Evolutionary conservation across 192 early-diverging fungal species (phyloP), one percentile per base, ranked within the genome.

Genomic region (Coemansia sp.): DNA sequence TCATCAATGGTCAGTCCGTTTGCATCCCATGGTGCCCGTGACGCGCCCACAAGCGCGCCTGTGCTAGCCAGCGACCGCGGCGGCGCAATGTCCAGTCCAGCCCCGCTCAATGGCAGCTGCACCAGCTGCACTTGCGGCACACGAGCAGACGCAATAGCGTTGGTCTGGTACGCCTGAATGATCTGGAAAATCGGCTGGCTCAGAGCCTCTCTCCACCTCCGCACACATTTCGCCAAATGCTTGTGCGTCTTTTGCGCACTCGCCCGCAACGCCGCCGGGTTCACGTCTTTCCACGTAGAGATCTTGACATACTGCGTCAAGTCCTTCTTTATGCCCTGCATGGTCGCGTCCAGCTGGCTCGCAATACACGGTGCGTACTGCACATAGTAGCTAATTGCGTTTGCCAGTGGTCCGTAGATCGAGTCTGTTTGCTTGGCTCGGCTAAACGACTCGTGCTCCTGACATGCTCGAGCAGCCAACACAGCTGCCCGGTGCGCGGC

Each of bases 211-310:
- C 90, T 78, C 70, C 94, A 96, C 64, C 91, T 90, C 23, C 88
- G 89, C 47, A 99, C 83, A 64, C 93, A 94, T 79, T 96, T 97
- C 72, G 90, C 78, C 51, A 99, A 72, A 35, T 95, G 94, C 57
- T 88, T 78, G 75, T 99, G 97, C 7, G 95, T 93, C 77, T 92
- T 88, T 41, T 88, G 89, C 0, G 97, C 93, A 80, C 91, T 92
- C 60, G 92, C 91, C 23, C 89, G 85, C 35, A 99, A 73, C 0
- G 97, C 95, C 61, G 89, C 91, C 8, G 94, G 90, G 64, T 96
- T 99, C 15, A 94, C 89, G 70, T 99, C 97, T 73, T 95, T 96
- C 94, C 95, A 99, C 48, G 85, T 91, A 4, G 96, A 95, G 64
- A 99, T 93, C 81, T 93, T 90, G 35, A 99, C 94, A 64, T 93